Conservation (phyloP, 441 rosid species). For the Raphanus hybrid region DNA sequence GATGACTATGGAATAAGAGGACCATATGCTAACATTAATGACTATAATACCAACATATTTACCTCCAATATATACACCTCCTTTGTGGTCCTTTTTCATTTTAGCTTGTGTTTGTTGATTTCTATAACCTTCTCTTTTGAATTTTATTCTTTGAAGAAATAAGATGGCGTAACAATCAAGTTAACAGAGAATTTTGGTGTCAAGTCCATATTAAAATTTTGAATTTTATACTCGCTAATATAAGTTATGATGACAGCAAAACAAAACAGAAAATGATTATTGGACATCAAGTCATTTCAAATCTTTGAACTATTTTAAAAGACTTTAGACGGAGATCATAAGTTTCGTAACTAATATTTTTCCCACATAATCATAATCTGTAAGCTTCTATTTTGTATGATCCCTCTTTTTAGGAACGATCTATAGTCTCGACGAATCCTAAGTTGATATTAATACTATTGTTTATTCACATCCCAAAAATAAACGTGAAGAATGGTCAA, state of each 20-base stretch:
- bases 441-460: neutral
- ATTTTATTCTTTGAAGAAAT: too few relatives aligned
- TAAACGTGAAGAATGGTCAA: conserved; percentile 17
- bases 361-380: neutral
- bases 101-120: too few relatives aligned
- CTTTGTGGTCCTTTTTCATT: too few relatives aligned
- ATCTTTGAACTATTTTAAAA: neutral
- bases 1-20: conserved; percentile 4
- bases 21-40: too few relatives aligned
- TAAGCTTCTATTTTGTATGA: neutral
- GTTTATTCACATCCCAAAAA: conserved; percentile 5
- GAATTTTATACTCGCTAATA: too few relatives aligned
- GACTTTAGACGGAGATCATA: neutral
- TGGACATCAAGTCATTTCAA: neutral
- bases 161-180: too few relatives aligned
- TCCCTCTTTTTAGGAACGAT: neutral
- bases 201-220: too few relatives aligned
- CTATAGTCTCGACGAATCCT: neutral
- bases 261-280: neutral
- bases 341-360: neutral
- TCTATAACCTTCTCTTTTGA: too few relatives aligned
- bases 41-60: too few relatives aligned
- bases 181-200: too few relatives aligned
- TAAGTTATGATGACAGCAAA: too few relatives aligned
- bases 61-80: too few relatives aligned